Conservation (phyloP, 257 asterid genomes). For the Knoxia roxburghii region DNA sequence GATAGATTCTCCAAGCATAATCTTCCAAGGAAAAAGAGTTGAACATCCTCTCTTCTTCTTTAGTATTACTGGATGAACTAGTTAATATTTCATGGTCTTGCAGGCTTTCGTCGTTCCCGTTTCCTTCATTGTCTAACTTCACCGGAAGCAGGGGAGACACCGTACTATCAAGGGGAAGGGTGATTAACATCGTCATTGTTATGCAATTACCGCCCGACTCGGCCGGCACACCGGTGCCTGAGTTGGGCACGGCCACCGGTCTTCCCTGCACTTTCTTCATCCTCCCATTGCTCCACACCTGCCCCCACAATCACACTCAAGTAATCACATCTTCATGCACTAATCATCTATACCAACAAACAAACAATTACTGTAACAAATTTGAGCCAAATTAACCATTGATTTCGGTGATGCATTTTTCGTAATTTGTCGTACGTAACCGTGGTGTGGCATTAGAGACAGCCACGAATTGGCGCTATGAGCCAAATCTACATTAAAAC, state of each 20-base stretch:
- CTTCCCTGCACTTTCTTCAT: slow-evolving; percentile 65
- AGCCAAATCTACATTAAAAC: no score
- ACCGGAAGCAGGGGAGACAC: slow-evolving; percentile 40
- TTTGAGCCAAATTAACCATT: no score
- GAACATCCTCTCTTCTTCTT: slow-evolving; percentile 27
- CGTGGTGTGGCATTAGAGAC: no score
- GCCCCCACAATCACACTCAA: neutral
- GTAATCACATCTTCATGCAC: no score
- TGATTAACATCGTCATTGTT: slow-evolving; percentile 49
- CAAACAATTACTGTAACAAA: no score
- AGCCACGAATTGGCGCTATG: no score
- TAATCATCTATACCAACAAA: no score
- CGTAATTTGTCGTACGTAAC: no score
- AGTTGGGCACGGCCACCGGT: slow-evolving; percentile 18
- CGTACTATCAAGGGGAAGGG: slow-evolving; percentile 45
- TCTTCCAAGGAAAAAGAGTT: slow-evolving; percentile 54
- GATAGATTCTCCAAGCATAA: slow-evolving; percentile 71
- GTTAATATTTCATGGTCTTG: slow-evolving; percentile 13
- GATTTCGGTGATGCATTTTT: no score
- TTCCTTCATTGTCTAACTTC: neutral
- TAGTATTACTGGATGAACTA: neutral
- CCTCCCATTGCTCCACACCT: slow-evolving; percentile 93
- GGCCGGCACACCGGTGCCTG: neutral
- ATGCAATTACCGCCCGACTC: slow-evolving; percentile 5
- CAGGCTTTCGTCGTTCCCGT: neutral